Evolutionary conservation across 2,329 filamentous ascomycete genomes (phyloP).

Genomic region (Pyrenophora teres): DNA sequence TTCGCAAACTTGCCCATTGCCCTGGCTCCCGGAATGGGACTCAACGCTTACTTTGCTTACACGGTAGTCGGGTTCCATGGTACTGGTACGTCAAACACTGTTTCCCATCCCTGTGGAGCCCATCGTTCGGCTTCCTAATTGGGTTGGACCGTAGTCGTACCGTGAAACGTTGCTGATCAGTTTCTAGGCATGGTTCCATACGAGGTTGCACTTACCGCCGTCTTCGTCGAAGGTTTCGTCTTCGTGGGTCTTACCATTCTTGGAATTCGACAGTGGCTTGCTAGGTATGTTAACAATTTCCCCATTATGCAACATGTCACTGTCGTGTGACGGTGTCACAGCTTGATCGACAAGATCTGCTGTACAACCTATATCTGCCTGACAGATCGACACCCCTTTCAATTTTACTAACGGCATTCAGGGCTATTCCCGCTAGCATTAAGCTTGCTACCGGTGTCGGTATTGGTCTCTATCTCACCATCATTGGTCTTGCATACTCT

Average conservation of each 20-base stretch:
- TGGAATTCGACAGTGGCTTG: constrained; percentile 73
- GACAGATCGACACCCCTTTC: not conserved
- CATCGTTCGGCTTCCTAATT: constrained; percentile 15
- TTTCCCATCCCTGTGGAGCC: constrained; percentile 23
- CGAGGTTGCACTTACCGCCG: constrained; percentile 76
- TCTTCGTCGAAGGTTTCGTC: constrained; percentile 86
- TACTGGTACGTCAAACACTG: constrained; percentile 53
- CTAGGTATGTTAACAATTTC: constrained; percentile 22
- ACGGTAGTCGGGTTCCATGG: constrained; percentile 80
- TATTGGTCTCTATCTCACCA: constrained; percentile 79
- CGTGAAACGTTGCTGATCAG: constrained; percentile 22
- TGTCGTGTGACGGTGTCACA: not conserved
- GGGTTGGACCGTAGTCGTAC: constrained; percentile 3
- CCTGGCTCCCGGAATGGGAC: constrained; percentile 75
- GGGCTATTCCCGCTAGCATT: constrained; percentile 80
- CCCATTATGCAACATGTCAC: not conserved
- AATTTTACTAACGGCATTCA: constrained; percentile 52
- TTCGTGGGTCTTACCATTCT: constrained; percentile 78
- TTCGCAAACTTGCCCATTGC: constrained; percentile 81
- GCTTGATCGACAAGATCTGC: no score
- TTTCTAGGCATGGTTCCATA: constrained; percentile 65
- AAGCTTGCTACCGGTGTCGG: constrained; percentile 86
- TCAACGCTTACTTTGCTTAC: constrained; percentile 88
- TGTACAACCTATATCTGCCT: not conserved
- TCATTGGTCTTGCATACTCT: constrained; percentile 77